Percentiles rank a stretch among this genome's conserved stretches.
Conservation (phyloP, 2,329 filamentous ascomycete genomes). For the Ceratocystis lukuohia region DNA sequence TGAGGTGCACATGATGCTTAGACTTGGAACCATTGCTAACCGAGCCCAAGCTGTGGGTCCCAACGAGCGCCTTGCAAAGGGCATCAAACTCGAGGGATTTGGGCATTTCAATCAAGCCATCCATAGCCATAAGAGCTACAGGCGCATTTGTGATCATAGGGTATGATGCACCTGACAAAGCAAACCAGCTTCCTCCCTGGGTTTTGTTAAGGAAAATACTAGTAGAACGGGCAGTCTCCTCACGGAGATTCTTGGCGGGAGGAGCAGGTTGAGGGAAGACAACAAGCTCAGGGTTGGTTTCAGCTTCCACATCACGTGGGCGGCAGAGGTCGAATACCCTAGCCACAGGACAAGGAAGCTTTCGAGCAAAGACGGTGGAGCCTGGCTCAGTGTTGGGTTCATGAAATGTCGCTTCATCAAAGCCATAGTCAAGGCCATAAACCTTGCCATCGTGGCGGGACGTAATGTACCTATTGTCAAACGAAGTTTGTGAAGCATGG, state of each 20-base stretch:
- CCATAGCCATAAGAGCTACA: slow-evolving; percentile 32
- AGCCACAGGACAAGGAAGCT: slow-evolving; percentile 64
- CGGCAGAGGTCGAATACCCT: slow-evolving; percentile 80
- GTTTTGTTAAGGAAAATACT: slow-evolving; percentile 81
- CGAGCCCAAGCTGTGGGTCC: slow-evolving; percentile 52
- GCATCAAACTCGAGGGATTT: slow-evolving; percentile 27
- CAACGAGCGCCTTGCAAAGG: slow-evolving; percentile 50
- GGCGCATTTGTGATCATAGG: slow-evolving; percentile 66
- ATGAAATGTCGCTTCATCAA: slow-evolving; percentile 35
- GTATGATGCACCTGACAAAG: slow-evolving; percentile 74
- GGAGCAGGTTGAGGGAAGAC: slow-evolving; percentile 75
- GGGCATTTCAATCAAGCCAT: slow-evolving; percentile 36
- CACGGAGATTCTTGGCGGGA: slow-evolving; percentile 38
- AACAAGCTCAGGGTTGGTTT: slow-evolving; percentile 62
- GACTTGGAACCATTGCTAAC: slow-evolving; percentile 24
- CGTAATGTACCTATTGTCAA: slow-evolving; percentile 82
- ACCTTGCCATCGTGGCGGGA: slow-evolving; percentile 74
- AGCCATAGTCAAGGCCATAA: slow-evolving; percentile 54
- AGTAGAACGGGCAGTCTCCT: slow-evolving; percentile 41
- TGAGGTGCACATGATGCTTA: slow-evolving; percentile 28
- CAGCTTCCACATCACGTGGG: slow-evolving; percentile 47
- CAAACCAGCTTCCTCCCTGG: slow-evolving; percentile 80
- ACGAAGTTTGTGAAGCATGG: slow-evolving; percentile 40
- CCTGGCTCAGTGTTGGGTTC: slow-evolving; percentile 26
- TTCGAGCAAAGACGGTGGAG: slow-evolving; percentile 50